phyloP scores from a whole-genome alignment of 441 rosid genomes.

The Geranium incanum region DNA sequence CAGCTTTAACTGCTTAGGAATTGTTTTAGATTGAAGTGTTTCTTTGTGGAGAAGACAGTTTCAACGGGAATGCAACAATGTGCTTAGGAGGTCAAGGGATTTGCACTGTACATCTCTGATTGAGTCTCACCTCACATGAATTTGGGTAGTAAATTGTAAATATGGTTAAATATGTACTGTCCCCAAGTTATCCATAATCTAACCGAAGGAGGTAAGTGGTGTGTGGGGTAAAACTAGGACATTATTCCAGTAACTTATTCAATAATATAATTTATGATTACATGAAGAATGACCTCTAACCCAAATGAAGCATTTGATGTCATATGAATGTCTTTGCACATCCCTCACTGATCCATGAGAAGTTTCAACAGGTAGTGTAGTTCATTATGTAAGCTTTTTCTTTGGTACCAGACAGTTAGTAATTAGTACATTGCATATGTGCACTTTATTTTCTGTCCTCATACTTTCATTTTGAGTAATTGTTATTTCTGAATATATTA shows the following conservation, averaged over 20 bases:
- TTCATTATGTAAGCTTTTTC: not conserved
- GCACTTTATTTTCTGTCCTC: not conserved
- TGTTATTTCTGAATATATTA: conserved; percentile 2
- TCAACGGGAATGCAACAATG: no score
- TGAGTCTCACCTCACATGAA: not conserved
- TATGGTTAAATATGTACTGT: not conserved
- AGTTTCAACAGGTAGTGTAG: not conserved
- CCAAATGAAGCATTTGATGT: not conserved
- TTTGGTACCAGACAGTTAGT: not conserved
- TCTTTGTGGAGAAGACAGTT: no score
- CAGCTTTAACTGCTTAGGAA: no score
- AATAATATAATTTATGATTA: not conserved
- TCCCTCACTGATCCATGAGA: not conserved
- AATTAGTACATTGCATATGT: not conserved
- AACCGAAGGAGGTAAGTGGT: not conserved
- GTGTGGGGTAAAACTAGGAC: not conserved
- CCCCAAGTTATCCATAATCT: not conserved
- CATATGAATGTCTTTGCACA: not conserved
- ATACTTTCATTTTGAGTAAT: not conserved
- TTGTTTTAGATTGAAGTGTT: no score
- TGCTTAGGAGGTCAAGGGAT: no score
- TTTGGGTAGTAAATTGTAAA: not conserved
- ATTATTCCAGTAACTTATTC: not conserved
- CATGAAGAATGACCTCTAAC: not conserved
- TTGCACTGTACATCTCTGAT: no score